Conservation (phyloP, 805 yeast genomes). For the Ogataea degrootiae region DNA sequence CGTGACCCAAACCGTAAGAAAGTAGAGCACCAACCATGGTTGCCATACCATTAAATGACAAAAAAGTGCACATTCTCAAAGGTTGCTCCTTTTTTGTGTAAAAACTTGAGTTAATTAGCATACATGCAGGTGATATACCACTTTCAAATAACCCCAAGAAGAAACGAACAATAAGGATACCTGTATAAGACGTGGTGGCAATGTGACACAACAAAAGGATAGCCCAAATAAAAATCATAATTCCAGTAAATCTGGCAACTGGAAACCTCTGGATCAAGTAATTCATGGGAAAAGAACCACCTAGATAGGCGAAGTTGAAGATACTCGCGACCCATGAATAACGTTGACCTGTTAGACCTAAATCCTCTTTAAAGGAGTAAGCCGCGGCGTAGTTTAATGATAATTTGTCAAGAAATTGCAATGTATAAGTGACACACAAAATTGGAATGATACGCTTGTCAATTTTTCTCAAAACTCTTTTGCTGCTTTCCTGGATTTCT, state of each 20-base stretch:
- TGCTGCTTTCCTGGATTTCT: constrained; percentile 4
- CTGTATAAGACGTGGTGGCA: constrained; percentile 38
- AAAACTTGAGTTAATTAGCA: constrained; percentile 29
- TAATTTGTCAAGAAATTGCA: constrained; percentile 32
- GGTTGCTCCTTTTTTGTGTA: constrained; percentile 26
- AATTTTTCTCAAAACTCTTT: constrained; percentile 34
- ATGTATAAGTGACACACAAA: constrained; percentile 38
- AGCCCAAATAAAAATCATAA: constrained; percentile 42
- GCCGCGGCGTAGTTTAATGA: constrained; percentile 38
- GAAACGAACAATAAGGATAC: constrained; percentile 41
- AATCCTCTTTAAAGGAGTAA: constrained; percentile 35
- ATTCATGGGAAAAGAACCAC: constrained; percentile 46
- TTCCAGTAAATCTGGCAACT: constrained; percentile 32
- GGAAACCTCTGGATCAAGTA: constrained; percentile 32
- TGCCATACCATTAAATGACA: constrained; percentile 19
- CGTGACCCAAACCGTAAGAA: constrained; percentile 9
- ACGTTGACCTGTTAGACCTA: constrained; percentile 34
- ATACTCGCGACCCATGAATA: constrained; percentile 51
- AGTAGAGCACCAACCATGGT: constrained; percentile 11
- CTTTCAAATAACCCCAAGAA: constrained; percentile 41
- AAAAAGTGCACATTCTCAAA: constrained; percentile 19
- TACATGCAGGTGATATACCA: constrained; percentile 28
- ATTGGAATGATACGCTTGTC: constrained; percentile 46
- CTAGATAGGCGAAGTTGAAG: constrained; percentile 42
- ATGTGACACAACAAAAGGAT: constrained; percentile 45